Evolutionary conservation across 1,284 basidiomycete species (phyloP).

Genomic region (Termitomyces sp.): DNA sequence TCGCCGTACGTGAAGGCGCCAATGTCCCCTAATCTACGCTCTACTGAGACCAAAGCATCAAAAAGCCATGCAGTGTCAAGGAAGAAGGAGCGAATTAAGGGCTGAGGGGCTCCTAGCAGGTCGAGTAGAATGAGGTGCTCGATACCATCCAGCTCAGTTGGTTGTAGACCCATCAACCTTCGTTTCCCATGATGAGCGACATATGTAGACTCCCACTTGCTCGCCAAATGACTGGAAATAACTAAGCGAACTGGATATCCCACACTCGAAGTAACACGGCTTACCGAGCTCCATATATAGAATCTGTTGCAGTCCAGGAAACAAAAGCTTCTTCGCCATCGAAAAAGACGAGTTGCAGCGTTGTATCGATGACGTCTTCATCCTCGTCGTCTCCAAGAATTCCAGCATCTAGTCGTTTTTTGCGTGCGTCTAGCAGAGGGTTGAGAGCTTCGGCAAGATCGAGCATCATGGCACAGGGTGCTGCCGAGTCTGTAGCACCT

Average conservation of each 20-base stretch:
- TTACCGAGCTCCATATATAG: slow-evolving; percentile 89
- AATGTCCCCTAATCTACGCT: slow-evolving; percentile 58
- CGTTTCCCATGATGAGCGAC: slow-evolving; percentile 57
- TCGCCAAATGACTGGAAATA: slow-evolving; percentile 70
- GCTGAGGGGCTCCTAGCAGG: slow-evolving; percentile 72
- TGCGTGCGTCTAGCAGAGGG: slow-evolving; percentile 63
- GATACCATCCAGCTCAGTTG: slow-evolving; percentile 71
- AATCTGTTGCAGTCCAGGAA: slow-evolving; percentile 86
- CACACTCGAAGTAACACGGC: not conserved
- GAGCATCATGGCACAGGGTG: slow-evolving; percentile 90
- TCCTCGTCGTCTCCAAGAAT: slow-evolving; percentile 51
- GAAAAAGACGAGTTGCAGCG: slow-evolving; percentile 93
- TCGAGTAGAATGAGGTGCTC: slow-evolving; percentile 91
- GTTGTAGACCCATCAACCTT: slow-evolving; percentile 47
- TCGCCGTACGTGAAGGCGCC: slow-evolving; percentile 52
- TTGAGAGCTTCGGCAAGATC: slow-evolving; percentile 82
- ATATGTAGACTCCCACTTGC: slow-evolving; percentile 75
- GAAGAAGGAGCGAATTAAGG: slow-evolving; percentile 75
- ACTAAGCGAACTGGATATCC: slow-evolving; percentile 1
- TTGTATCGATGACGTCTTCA: slow-evolving; percentile 74
- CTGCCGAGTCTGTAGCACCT: slow-evolving; percentile 96
- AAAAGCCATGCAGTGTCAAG: slow-evolving; percentile 91
- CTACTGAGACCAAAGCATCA: slow-evolving; percentile 64
- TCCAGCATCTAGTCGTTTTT: slow-evolving; percentile 50
- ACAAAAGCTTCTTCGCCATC: slow-evolving; percentile 98